Evolutionary conservation across 768 basidiomycete genomes (phyloP), one percentile per base, ranked within the genome.

Genomic region (Lepiota brunneoincarnata): DNA sequence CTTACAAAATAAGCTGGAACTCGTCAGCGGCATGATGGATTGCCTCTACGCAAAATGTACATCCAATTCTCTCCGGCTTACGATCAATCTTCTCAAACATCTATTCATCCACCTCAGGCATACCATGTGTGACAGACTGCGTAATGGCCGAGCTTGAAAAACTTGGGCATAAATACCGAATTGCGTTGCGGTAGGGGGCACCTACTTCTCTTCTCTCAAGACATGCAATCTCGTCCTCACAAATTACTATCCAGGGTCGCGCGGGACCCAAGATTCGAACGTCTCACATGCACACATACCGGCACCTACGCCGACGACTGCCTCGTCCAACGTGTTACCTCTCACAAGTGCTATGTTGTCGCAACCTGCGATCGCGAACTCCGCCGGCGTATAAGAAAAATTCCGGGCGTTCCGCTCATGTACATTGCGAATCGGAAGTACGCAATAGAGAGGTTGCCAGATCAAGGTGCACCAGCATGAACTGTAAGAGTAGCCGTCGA

Each of bases 281-380:
- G 96, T 40, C 78, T 99, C 42, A 81, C 80, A 41, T 99, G 97
- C 70, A 86, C 90, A 35, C 97, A 99, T 69, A 77, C 83, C 3
- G 97, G 97, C 18, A 97, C 94, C n/a, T 99, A 99, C 65, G 97
- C 97, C 17, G 97, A 99, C 67, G 97, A 99, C 75, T 99, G 97
- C 67, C 81, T 99, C 18, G 91, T 99, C 15, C 92, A 98, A 66
- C 88, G 97, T 28, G 93, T 98, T 9, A 92, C 91, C 2, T 83
- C 94, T 6, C 93, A 95, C 73, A 91, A 92, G 67, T 98, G 95
- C 70, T 98, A 91, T 70, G 87, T 99, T 59, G 95, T 99, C 39
- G 97, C 97, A 4, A 98, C 97, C 20, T 98, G 96, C 65, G 97
- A 99, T 79, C 79, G 95, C 55, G 95, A 98, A 64, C 81, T 99